Evolutionary conservation across 148 eudicot species (phyloP).

Genomic region (Rhododendron kiyosumense): DNA sequence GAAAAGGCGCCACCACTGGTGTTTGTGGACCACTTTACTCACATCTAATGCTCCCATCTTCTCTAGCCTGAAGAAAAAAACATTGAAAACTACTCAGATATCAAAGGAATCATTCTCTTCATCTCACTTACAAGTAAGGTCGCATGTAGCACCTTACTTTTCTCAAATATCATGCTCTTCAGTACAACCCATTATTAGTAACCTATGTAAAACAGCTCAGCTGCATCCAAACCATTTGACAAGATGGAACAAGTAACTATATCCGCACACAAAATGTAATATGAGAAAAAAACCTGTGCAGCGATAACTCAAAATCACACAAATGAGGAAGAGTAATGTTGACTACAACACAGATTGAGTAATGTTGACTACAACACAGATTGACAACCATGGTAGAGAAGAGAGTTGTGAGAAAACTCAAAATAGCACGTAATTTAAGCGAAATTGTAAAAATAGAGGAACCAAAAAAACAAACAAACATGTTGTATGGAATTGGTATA

Average conservation of each 20-base stretch:
- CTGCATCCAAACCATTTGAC: background rate
- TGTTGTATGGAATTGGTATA: background rate
- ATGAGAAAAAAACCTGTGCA: background rate
- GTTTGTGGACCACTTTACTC: constrained; percentile 50
- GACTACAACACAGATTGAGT: no score
- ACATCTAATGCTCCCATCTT: constrained; percentile 91
- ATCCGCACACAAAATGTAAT: background rate
- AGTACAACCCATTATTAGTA: background rate
- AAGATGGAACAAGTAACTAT: background rate
- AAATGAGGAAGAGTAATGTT: background rate
- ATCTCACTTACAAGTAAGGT: background rate
- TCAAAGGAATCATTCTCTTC: background rate
- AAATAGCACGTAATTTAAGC: background rate
- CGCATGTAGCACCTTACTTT: background rate
- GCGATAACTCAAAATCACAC: background rate
- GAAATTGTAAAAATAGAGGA: background rate
- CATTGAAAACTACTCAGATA: constrained; percentile 4
- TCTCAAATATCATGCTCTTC: background rate
- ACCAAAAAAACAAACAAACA: background rate
- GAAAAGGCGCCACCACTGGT: constrained; percentile 87
- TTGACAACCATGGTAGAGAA: background rate
- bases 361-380: background rate
- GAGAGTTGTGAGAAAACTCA: background rate
- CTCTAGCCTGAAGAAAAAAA: constrained; percentile 44
- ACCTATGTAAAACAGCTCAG: background rate